phyloP scores from a whole-genome alignment of 2,329 filamentous ascomycete species.

The Alternaria ventricosa region DNA sequence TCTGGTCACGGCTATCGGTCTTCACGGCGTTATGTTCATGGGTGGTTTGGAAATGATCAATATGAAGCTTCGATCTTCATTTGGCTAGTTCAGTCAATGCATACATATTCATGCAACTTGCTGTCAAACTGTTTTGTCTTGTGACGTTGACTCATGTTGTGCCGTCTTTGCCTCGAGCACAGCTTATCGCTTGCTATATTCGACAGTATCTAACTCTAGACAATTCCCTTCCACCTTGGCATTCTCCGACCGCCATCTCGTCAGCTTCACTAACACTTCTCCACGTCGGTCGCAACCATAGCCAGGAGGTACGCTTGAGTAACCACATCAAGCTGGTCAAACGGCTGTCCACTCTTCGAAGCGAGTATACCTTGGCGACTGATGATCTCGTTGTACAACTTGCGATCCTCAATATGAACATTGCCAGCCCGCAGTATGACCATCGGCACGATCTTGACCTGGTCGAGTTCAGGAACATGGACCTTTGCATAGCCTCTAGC shows the following conservation, averaged over 20 bases:
- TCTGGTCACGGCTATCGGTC: constrained; percentile 37
- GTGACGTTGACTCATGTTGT: background rate
- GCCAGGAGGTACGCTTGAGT: background rate
- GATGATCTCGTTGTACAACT: background rate
- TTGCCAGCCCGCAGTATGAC: background rate
- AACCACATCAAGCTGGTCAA: background rate
- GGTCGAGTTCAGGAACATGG: background rate
- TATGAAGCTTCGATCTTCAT: constrained; percentile 27
- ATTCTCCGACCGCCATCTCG: background rate
- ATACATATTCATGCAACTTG: constrained; percentile 16
- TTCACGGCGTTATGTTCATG: constrained; percentile 40
- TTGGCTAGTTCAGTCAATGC: constrained; percentile 38
- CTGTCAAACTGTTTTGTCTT: background rate
- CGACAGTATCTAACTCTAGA: background rate
- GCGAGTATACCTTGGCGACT: background rate
- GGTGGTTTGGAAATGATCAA: constrained; percentile 35
- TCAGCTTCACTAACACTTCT: background rate
- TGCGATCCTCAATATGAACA: background rate
- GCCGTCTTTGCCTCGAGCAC: background rate
- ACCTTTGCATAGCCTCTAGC: background rate
- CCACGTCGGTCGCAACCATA: background rate
- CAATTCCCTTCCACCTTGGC: background rate
- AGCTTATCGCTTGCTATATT: background rate
- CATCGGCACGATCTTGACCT: background rate
- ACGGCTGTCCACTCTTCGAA: background rate